Evolutionary conservation across 139 green algal genomes (phyloP).

Genomic region (Spirogloea muscicola): DNA sequence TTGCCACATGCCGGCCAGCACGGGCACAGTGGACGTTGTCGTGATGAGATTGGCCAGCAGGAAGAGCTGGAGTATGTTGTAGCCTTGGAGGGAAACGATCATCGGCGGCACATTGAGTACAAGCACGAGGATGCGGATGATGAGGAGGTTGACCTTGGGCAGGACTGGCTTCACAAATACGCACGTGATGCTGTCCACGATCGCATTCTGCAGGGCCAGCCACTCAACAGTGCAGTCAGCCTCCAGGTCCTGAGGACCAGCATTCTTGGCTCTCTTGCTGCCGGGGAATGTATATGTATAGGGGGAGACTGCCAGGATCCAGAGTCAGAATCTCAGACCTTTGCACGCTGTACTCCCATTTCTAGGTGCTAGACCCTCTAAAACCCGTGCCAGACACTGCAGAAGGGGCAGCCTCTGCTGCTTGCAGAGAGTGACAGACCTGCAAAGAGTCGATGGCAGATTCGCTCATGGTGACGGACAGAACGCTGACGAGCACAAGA

Average conservation of each 20-base stretch:
- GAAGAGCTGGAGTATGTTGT: conserved; percentile 69
- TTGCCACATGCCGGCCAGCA: conserved; percentile 53
- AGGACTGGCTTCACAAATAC: conserved; percentile 42
- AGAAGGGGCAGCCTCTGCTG: too few species aligned
- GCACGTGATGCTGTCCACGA: conserved; percentile 49
- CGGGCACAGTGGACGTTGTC: conserved; percentile 60
- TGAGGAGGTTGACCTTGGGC: neutral
- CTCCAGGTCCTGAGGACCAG: too few species aligned
- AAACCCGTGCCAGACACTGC: too few species aligned
- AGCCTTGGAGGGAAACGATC: conserved; percentile 52
- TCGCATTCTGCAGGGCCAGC: too few species aligned
- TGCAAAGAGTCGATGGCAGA: conserved; percentile 61
- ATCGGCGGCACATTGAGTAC: conserved; percentile 73
- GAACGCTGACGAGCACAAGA: conserved; percentile 56
- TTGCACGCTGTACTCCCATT: too few species aligned
- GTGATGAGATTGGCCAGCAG: conserved; percentile 76
- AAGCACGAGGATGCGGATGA: conserved; percentile 60
- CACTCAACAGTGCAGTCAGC: too few species aligned
- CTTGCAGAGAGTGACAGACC: too few species aligned
- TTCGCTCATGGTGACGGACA: conserved; percentile 71
- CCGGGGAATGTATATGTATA: too few species aligned
- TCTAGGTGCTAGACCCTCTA: too few species aligned
- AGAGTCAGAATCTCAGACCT: too few species aligned
- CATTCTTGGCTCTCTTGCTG: too few species aligned
- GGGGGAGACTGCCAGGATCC: too few species aligned